Conservation (phyloP, 1,284 basidiomycete genomes). For the Ganoderma lingzhi region DNA sequence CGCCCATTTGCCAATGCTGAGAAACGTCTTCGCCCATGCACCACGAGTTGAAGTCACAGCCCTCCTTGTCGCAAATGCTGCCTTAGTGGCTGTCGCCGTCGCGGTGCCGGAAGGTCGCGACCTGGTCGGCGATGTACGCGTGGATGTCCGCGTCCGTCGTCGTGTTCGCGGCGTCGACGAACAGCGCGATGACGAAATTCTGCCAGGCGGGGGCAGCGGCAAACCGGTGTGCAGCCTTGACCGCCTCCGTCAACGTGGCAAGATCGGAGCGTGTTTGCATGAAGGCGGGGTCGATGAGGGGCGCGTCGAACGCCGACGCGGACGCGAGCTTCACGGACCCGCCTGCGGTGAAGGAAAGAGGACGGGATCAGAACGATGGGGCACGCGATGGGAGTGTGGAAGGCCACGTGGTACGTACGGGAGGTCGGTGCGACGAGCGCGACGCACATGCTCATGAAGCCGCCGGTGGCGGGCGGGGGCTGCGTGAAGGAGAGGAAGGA, state of each 20-base stretch:
- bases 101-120: conserved; percentile 19
- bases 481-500: conserved; percentile 11
- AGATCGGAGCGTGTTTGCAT: conserved; percentile 32
- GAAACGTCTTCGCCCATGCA: conserved; percentile 59
- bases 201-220: conserved; percentile 27
- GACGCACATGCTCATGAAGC: conserved; percentile 10
- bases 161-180: conserved; percentile 6
- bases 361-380: background rate
- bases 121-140: conserved; percentile 14
- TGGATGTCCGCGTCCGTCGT: conserved; percentile 22
- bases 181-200: conserved; percentile 11
- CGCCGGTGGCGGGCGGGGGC: background rate
- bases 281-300: conserved; percentile 33
- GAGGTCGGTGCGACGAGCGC: conserved; percentile 24
- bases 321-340: conserved; percentile 36
- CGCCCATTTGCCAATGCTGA: conserved; percentile 54
- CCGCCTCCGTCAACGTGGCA: conserved; percentile 25
- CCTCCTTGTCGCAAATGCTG: conserved; percentile 58
- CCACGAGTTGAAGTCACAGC: conserved; percentile 66
- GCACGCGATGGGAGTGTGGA: too few species aligned
- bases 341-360: conserved; percentile 23
- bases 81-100: conserved; percentile 47
- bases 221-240: conserved; percentile 29
- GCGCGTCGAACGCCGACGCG: conserved; percentile 30
- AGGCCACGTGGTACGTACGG: conserved; percentile 13